Evolutionary conservation across 352 stramenopile genomes (phyloP), one percentile per base, ranked within the genome.

Genomic region (Globisporangium camurandrum): DNA sequence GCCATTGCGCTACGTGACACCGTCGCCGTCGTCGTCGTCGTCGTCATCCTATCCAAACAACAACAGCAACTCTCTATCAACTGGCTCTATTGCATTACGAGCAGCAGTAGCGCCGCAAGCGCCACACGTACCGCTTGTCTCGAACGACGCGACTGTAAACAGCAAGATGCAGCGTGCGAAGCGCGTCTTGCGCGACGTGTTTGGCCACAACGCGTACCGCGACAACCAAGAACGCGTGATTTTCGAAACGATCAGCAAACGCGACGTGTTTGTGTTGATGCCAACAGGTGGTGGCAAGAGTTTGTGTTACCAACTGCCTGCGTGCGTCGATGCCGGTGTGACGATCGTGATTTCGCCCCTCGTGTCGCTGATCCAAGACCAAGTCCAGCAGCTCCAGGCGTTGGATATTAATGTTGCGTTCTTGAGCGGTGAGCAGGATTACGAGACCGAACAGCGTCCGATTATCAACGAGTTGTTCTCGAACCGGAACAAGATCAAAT

Each of bases 261-360:
- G 77, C 19, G 97, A 99, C 67, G 91, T 98, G 19, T 99, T 99
- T 61, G 94, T 99, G 11, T 70, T 99, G 10, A 99, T 99, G 96
- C 97, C 96, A 10, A 99, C 97, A 14, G 97, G 97, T 34, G 97
- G 97, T 41, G 97, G 97, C 17, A 99, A 99, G 66, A 97, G 81
- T 46, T 66, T 99, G 2, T 99, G 96, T 61, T 99, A 99, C 62
- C 97, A 98, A 54, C 69, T 97, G 12, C 90, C 90, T 37, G 89
- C 83, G 20, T 94, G 83, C 46, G 60, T 91, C 49, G 68, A 92
- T 69, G 74, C 95, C 16, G 97, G 97, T 17, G 62, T 99, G 7
- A 93, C 95, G 0, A 87, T 99, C 11, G 94, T 99, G 11, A 96
- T 99, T 49, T 99, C 95, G 30, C 97, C 97, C 9, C 86, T 99